Conservation (phyloP, 129 eudicot genomes). For the Chrysanthemum seticuspe region DNA sequence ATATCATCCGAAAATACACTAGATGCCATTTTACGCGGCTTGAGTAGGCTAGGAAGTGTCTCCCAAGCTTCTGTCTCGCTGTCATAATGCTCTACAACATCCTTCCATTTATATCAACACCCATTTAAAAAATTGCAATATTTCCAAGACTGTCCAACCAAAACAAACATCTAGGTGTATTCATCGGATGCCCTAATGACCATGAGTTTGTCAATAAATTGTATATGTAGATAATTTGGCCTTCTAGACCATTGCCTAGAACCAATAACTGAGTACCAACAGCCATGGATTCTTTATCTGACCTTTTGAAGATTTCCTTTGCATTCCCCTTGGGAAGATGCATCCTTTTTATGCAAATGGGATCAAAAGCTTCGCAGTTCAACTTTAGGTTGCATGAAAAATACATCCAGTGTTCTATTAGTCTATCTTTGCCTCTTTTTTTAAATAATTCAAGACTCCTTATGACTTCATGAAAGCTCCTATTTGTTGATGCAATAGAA, state of each 20-base stretch:
- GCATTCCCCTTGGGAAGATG: conserved; percentile 57
- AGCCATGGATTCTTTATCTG: conserved; percentile 80
- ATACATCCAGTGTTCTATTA: no score
- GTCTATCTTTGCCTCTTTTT: no score
- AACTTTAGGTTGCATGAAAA: no score
- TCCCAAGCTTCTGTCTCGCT: conserved; percentile 65
- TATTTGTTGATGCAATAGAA: no score
- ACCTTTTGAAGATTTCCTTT: conserved; percentile 53
- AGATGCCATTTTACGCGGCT: conserved; percentile 71
- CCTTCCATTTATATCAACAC: conserved; percentile 61
- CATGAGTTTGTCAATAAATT: conserved; percentile 69
- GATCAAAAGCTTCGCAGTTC: no score
- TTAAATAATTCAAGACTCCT: no score
- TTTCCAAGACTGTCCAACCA: conserved; percentile 83
- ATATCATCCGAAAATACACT: conserved; percentile 80
- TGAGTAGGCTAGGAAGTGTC: conserved; percentile 58
- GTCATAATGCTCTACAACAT: conserved; percentile 65
- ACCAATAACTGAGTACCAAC: conserved; percentile 85
- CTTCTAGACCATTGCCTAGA: conserved; percentile 46
- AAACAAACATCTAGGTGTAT: conserved; percentile 63
- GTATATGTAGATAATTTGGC: conserved; percentile 62
- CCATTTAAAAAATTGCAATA: conserved; percentile 74
- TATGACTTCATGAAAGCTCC: no score
- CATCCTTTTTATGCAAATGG: no score
- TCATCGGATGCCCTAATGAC: conserved; percentile 67